Base-by-base conservation (phyloP, 768 basidiomycete species). In the Kwoniella dendrophila region DNA sequence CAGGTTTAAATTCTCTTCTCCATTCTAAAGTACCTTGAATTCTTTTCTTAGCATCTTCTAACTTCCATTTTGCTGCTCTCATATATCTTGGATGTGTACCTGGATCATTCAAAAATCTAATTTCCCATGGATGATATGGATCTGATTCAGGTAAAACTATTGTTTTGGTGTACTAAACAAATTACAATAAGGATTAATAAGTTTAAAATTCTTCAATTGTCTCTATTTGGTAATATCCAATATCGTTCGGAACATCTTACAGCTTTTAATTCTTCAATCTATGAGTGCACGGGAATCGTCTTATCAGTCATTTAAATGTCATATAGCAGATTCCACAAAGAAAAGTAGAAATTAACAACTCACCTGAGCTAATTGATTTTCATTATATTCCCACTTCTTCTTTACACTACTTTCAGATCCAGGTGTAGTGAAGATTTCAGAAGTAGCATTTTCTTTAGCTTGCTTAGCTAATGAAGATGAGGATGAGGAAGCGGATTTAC, bases 1-100 rank as follows among this genome's bases (percentile, higher is more conserved):
- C 91, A 0, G 92, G 91, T 77, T 89, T 86, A 75, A 83, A 92
- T 57, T 91, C 89, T 45, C 91, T 81, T 62, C 91, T 83, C 92
- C 92, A 93, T 64, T 90, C 89, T 3, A 93, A 59, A 0, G 90
- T 92, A 0, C 83, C 84, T 74, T 87, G 86, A 62, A 92, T 86
- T 51, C 92, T 83, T 74, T 85, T 86, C 80, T 91, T 86, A 11
- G 85, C 90, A 53, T 94, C 88, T 26, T 83, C 83, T 33, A 87
- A 71, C 72, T 87, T 86, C 90, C 91, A 92, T 72, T 92, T 92
- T 2, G 89, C 84, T 0, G 91, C 90, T 30, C 91, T 86, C 84
- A 90, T 86, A 73, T 92, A 94, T 14, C 91, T 86, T 22, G 86
- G 72, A 75, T 81, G 66, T 74, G 78, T 66, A 84, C 90, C 78